Evolutionary conservation across 2,329 filamentous ascomycete genomes (phyloP).

Genomic region (Blastomyces gilchristii): DNA sequence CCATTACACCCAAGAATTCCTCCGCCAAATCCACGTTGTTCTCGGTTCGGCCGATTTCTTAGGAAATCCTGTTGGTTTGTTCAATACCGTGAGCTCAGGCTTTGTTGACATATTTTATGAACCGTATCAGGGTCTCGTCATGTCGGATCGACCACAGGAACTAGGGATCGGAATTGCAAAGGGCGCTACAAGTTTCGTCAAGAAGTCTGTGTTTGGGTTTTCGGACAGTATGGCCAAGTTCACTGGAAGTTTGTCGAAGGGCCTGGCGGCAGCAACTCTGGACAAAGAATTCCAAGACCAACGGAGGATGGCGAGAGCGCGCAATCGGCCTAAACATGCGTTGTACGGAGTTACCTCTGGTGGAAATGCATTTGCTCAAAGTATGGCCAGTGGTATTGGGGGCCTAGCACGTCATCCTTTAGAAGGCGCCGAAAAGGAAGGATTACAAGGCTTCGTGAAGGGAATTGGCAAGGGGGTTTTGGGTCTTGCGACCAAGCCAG

Average conservation of each 20-base stretch:
- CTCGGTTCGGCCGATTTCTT: conserved; percentile 95
- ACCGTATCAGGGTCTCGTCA: conserved; percentile 93
- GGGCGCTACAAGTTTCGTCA: conserved; percentile 91
- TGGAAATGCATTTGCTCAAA: conserved; percentile 88
- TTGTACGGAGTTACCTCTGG: conserved; percentile 92
- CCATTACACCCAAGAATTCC: conserved; percentile 92
- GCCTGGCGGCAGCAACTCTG: conserved; percentile 83
- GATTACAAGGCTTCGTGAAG: conserved; percentile 89
- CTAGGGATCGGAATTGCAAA: conserved; percentile 92
- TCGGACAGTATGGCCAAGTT: conserved; percentile 97
- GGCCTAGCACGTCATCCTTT: conserved; percentile 88
- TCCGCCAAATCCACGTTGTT: conserved; percentile 95
- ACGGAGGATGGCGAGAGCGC: conserved; percentile 79
- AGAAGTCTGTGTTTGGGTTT: conserved; percentile 96
- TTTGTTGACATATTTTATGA: conserved; percentile 99
- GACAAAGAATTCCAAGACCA: conserved; percentile 99
- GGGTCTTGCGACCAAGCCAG: conserved; percentile 91
- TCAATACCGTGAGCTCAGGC: conserved; percentile 96
- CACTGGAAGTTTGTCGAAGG: conserved; percentile 94
- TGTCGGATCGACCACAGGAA: conserved; percentile 90
- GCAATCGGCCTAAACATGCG: conserved; percentile 93
- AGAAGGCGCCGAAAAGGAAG: conserved; percentile 92
- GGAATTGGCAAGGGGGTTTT: conserved; percentile 91
- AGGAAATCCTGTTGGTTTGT: conserved; percentile 91
- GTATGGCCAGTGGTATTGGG: conserved; percentile 84